Evolutionary conservation across 1,284 basidiomycete genomes (phyloP), one percentile per base, ranked within the genome.

Genomic region (Fomitopsis betulina): DNA sequence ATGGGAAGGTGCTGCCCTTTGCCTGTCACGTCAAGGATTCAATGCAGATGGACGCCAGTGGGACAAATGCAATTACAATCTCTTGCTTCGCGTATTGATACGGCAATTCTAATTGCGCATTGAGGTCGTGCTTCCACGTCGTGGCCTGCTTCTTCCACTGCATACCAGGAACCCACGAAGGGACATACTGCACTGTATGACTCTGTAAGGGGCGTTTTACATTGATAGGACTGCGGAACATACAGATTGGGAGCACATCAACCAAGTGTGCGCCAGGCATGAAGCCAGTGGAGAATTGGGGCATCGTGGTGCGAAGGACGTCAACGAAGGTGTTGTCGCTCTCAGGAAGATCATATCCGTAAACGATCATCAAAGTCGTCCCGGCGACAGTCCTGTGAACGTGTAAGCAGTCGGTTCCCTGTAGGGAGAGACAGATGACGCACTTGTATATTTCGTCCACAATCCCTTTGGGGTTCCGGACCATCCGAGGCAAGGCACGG

Each of bases 391-490:
- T 57, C 49, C 56, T 60, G 38, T 10, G 19, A 39, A 4, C 10
- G 5, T n/a, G 32, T 33, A 8, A 49, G 21, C 17, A 3, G 5
- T 19, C 25, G 33, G 32, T 17, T 45, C n/a, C 37, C 9, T 32
- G 5, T 23, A 15, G 25, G 21, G 10, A 40, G n/a, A 15, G 7
- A 40, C 9, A 8, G 67, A 2, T 4, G 27, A 30, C 80, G 58
- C 68, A 85, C 84, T 80, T 78, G 61, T 84, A 78, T 59, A 88
- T 72, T 57, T 86, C 82, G 32, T 72, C 68, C 9, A 76, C 65
- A 39, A 87, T 69, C 52, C 84, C 76, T 7, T 76, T 73, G 3
- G 86, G 84, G 53, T 81, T 79, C 6, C 75, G 70, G 32, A 86
- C 70, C 6, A 87, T 73, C 5, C 79, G 78, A 55, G 78, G 75